Percentiles rank a stretch among this genome's conserved stretches.
Evolutionary conservation across 75 land plant genomes (phyloP).

Genomic region (Ceratopteris richardii): DNA sequence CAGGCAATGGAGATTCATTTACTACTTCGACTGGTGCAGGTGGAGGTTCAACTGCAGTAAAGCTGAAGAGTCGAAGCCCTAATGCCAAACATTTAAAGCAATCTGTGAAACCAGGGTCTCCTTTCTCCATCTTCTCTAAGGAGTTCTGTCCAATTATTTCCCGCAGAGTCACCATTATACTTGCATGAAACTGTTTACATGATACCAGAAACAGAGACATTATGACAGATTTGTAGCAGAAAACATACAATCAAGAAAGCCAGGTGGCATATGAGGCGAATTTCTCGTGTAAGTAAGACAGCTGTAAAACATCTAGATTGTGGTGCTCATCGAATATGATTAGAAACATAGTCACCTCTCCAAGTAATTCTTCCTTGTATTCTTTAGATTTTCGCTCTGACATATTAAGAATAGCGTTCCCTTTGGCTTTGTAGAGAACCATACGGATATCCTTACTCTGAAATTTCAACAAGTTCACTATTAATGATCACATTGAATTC

Average conservation of each 20-base stretch:
- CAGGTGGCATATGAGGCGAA: too few species aligned
- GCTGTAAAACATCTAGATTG: too few species aligned
- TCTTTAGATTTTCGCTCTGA: conserved; percentile 16
- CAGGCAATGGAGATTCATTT: too few species aligned
- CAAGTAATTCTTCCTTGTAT: neutral
- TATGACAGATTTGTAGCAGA: too few species aligned
- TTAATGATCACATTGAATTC: too few species aligned
- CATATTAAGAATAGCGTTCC: conserved; percentile 15
- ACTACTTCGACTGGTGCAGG: too few species aligned
- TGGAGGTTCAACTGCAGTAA: conserved; percentile 2
- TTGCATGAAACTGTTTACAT: conserved; percentile 30
- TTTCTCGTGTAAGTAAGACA: too few species aligned
- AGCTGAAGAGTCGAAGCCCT: conserved; percentile 27
- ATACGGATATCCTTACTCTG: conserved; percentile 33
- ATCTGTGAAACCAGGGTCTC: conserved; percentile 28
- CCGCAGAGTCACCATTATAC: conserved; percentile 21
- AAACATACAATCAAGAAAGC: too few species aligned
- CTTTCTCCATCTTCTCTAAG: conserved; percentile 22
- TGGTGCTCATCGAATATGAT: too few species aligned
- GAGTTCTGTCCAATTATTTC: conserved; percentile 10
- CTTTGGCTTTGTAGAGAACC: conserved; percentile 22
- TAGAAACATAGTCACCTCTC: too few species aligned
- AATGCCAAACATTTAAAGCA: conserved; percentile 22
- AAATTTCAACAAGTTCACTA: too few species aligned
- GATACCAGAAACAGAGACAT: too few species aligned